phyloP scores from a whole-genome alignment of 805 yeast genomes.

The Teunomyces lycoperdinae region DNA sequence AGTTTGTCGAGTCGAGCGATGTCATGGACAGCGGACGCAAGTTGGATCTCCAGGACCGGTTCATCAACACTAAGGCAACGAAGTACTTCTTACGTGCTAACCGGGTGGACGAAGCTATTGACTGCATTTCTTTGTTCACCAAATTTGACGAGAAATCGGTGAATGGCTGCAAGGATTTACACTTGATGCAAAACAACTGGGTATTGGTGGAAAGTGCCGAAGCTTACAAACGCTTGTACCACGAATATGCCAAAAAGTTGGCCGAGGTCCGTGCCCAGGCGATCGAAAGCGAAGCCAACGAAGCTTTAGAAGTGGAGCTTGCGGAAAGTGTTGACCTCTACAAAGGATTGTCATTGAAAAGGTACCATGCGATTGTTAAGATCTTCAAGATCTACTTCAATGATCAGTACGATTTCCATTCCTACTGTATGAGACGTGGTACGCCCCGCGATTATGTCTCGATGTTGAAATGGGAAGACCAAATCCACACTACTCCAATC shows the following conservation, averaged over 20 bases:
- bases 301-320: constrained; percentile 24
- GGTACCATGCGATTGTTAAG: constrained; percentile 64
- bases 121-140: constrained; percentile 74
- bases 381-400: constrained; percentile 67
- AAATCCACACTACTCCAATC: constrained; percentile 64
- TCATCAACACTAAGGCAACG: constrained; percentile 82
- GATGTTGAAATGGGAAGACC: constrained; percentile 80
- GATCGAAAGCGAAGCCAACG: constrained; percentile 25
- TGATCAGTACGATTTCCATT: constrained; percentile 94
- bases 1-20: constrained; percentile 58
- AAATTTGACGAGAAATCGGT: constrained; percentile 68
- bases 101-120: constrained; percentile 69
- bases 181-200: constrained; percentile 90
- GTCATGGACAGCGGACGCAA: constrained; percentile 67
- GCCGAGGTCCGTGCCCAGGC: constrained; percentile 11
- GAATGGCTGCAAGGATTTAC: constrained; percentile 86
- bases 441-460: constrained; percentile 81
- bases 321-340: constrained; percentile 45
- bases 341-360: constrained; percentile 74
- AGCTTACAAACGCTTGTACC: constrained; percentile 64
- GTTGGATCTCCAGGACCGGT: constrained; percentile 85
- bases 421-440: constrained; percentile 86
- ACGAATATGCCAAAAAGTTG: constrained; percentile 20
- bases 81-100: constrained; percentile 81
- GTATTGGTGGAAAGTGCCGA: constrained; percentile 82